Evolutionary conservation across 2,329 filamentous ascomycete species (phyloP).

Genomic region (Pestalotiopsis sp.): DNA sequence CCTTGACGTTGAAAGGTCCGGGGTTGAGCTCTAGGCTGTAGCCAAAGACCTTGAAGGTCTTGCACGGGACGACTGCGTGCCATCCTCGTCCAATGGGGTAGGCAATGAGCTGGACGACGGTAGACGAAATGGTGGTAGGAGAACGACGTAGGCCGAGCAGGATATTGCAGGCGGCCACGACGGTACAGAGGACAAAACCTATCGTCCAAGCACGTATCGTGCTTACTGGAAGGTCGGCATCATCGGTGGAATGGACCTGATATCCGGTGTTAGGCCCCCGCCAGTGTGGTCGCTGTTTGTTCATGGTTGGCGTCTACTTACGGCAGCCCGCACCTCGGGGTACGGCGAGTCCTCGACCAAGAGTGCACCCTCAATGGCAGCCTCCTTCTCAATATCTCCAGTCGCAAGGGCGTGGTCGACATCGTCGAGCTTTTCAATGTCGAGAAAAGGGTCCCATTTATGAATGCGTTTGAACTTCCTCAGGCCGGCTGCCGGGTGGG

Average conservation of each 20-base stretch:
- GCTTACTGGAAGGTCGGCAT: slow-evolving; percentile 55
- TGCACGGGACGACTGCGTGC: not conserved
- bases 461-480: slow-evolving; percentile 62
- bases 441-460: slow-evolving; percentile 65
- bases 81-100: slow-evolving; percentile 43
- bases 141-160: slow-evolving; percentile 63
- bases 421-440: slow-evolving; percentile 62
- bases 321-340: slow-evolving; percentile 66
- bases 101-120: slow-evolving; percentile 63
- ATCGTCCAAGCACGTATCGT: slow-evolving; percentile 67
- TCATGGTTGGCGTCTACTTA: slow-evolving; percentile 27
- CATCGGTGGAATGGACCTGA: slow-evolving; percentile 27
- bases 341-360: slow-evolving; percentile 69
- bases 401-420: slow-evolving; percentile 59
- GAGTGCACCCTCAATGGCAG: slow-evolving; percentile 58
- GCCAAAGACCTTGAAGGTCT: slow-evolving; percentile 1
- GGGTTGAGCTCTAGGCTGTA: slow-evolving; percentile 35
- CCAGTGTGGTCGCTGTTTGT: not conserved
- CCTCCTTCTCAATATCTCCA: slow-evolving; percentile 56
- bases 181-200: slow-evolving; percentile 60
- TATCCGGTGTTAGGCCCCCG: not conserved
- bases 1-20: slow-evolving; percentile 46
- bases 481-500: slow-evolving; percentile 30
- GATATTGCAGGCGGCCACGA: slow-evolving; percentile 64
- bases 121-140: slow-evolving; percentile 60